These are phyloP conservation scores for Chrysopogon serrulatus DNA, from an alignment of 176 grass and related monocot genomes.

Conservation along the genomic window DNA sequence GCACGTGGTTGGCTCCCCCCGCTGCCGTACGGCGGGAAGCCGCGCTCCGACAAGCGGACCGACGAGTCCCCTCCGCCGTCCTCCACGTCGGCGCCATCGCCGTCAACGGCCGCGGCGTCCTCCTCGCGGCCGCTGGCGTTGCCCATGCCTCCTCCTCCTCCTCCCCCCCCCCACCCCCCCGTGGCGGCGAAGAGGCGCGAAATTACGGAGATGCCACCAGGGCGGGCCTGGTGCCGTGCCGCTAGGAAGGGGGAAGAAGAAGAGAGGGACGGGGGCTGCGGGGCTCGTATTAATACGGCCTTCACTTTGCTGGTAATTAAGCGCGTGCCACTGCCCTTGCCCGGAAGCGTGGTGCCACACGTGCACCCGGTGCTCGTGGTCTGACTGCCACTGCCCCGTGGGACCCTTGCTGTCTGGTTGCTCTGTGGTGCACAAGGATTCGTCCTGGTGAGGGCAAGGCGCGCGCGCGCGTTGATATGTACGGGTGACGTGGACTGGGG, in stretches of 20 bases:
- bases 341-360: constrained; percentile 23
- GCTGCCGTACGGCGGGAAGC: constrained; percentile 37
- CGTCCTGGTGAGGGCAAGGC: not conserved
- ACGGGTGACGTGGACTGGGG: constrained; percentile 39
- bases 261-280: not conserved
- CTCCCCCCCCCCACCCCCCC: not conserved
- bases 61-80: constrained; percentile 51
- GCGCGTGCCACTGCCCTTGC: constrained; percentile 44
- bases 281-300: constrained; percentile 18
- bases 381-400: not conserved
- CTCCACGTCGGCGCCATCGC: constrained; percentile 46
- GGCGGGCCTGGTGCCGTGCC: constrained; percentile 23
- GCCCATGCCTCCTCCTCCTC: constrained; percentile 53
- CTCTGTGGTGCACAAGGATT: not conserved
- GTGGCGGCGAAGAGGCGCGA: constrained; percentile 34
- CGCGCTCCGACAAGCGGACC: constrained; percentile 42
- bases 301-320: constrained; percentile 36
- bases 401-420: not conserved
- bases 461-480: constrained; percentile 9
- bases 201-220: constrained; percentile 57
- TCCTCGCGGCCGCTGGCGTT: constrained; percentile 82
- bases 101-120: constrained; percentile 35
- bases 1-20: constrained; percentile 30
- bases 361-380: constrained; percentile 27
- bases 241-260: constrained; percentile 14